Percentiles rank a stretch among this genome's conserved stretches.
Conservation (phyloP, 257 asterid genomes). For the Cynanchum wilfordii region DNA sequence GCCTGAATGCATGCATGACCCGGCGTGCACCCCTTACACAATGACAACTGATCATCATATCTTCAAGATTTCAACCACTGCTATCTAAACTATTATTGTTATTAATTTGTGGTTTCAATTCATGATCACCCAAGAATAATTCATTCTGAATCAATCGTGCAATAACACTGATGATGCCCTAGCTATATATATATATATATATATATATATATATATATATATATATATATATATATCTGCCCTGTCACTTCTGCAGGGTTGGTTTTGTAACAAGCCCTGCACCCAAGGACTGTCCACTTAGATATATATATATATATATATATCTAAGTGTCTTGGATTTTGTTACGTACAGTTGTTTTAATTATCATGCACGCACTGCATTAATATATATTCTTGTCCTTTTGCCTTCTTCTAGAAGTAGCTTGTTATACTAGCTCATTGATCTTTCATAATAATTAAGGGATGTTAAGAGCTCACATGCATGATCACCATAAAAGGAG, state of each 20-base stretch:
- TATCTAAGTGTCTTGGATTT: conserved; percentile 21
- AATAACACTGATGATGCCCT: no score
- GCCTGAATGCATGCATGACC: conserved; percentile 32
- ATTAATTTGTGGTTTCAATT: conserved; percentile 1
- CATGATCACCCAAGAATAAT: neutral
- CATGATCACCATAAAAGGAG: no score
- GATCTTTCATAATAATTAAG: no score
- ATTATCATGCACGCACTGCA: no score
- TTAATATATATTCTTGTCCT: no score
- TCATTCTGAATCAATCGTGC: neutral
- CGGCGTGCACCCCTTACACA: conserved; percentile 48
- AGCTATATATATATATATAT: no score
- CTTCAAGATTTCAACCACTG: conserved; percentile 4
- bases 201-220: no score
- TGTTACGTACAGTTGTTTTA: no score
- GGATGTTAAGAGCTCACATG: no score
- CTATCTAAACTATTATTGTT: neutral
- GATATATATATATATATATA: neutral
- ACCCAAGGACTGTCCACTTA: conserved; percentile 19
- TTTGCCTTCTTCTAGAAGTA: no score
- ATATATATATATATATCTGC: neutral
- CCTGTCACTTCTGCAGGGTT: conserved; percentile 25
- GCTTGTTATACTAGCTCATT: no score
- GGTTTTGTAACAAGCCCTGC: conserved; percentile 25
- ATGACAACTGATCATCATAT: conserved; percentile 24